These are phyloP conservation scores for Aspergillus indologenus DNA, from an alignment of 495 filamentous ascomycete species.

Conservation along the genomic window DNA sequence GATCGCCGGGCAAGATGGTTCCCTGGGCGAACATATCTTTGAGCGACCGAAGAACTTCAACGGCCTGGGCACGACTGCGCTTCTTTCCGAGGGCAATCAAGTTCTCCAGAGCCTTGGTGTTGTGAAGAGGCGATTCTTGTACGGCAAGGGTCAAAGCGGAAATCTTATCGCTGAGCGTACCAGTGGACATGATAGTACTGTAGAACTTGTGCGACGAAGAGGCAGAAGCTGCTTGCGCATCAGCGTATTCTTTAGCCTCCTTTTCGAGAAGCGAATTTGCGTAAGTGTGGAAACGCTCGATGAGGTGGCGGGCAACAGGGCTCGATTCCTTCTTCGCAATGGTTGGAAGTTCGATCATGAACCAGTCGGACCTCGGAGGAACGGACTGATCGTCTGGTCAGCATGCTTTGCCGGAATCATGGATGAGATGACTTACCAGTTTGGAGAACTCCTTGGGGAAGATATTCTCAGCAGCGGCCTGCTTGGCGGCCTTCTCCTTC, in stretches of 20 bases:
- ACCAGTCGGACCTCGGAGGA: conserved; percentile 81
- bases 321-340: conserved; percentile 50
- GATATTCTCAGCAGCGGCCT: conserved; percentile 17
- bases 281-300: conserved; percentile 71
- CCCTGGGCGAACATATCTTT: conserved; percentile 93
- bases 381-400: conserved; percentile 56
- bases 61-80: conserved; percentile 85
- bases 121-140: conserved; percentile 94
- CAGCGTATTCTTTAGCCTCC: conserved; percentile 64
- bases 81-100: conserved; percentile 79
- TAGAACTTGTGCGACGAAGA: conserved; percentile 91
- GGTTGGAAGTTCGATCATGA: conserved; percentile 59
- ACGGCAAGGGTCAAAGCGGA: conserved; percentile 89
- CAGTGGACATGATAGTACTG: conserved; percentile 92
- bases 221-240: conserved; percentile 47
- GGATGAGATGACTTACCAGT: conserved; percentile 31
- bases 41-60: conserved; percentile 85
- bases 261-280: conserved; percentile 70
- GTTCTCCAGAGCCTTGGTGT: conserved; percentile 79
- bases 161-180: conserved; percentile 94
- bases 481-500: conserved; percentile 19
- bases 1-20: conserved; percentile 73
- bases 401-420: conserved; percentile 3
- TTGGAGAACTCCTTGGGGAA: conserved; percentile 44
- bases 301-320: conserved; percentile 51